These are phyloP conservation scores for Akanthomyces muscarius DNA, from an alignment of 2,329 filamentous ascomycete genomes.

Conservation along the genomic window DNA sequence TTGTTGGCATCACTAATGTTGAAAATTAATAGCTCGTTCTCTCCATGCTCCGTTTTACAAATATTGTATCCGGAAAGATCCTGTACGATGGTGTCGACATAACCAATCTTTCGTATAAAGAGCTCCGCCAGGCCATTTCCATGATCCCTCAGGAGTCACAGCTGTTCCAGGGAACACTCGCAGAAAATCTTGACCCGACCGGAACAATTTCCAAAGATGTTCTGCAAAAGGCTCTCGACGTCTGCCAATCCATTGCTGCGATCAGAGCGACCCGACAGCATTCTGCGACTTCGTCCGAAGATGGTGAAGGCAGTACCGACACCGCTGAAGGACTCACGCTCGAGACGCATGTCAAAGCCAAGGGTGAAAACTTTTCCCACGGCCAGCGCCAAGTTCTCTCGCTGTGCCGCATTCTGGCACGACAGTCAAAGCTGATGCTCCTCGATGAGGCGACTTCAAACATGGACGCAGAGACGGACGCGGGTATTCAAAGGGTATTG, in stretches of 20 bases:
- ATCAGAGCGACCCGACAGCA: slow-evolving; percentile 39
- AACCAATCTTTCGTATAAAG: slow-evolving; percentile 43
- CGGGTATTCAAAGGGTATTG: slow-evolving; percentile 50
- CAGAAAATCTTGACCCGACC: slow-evolving; percentile 62
- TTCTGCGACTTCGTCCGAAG: slow-evolving; percentile 24
- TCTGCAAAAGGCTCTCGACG: slow-evolving; percentile 56
- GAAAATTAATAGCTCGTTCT: slow-evolving; percentile 39
- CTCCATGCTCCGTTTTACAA: slow-evolving; percentile 52
- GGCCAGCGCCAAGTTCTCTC: slow-evolving; percentile 56
- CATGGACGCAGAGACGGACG: slow-evolving; percentile 56
- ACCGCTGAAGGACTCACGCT: slow-evolving; percentile 32
- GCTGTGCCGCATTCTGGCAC: slow-evolving; percentile 52
- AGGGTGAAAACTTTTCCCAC: slow-evolving; percentile 54
- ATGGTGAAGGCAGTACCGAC: slow-evolving; percentile 21
- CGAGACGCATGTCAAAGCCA: slow-evolving; percentile 45
- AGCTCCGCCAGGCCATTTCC: slow-evolving; percentile 50
- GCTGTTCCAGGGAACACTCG: slow-evolving; percentile 51
- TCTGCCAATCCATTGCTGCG: slow-evolving; percentile 57
- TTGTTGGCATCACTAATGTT: not conserved
- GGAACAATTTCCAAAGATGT: slow-evolving; percentile 48
- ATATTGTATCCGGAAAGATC: slow-evolving; percentile 48
- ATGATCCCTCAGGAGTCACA: slow-evolving; percentile 58
- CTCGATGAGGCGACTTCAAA: slow-evolving; percentile 57
- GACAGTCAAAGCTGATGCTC: slow-evolving; percentile 51
- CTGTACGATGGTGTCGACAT: slow-evolving; percentile 55